A percentile compares a stretch with the other conserved stretches of the same genome.
Evolutionary conservation across 2,329 filamentous ascomycete genomes (phyloP).

Genomic region (Xylaria sp.): DNA sequence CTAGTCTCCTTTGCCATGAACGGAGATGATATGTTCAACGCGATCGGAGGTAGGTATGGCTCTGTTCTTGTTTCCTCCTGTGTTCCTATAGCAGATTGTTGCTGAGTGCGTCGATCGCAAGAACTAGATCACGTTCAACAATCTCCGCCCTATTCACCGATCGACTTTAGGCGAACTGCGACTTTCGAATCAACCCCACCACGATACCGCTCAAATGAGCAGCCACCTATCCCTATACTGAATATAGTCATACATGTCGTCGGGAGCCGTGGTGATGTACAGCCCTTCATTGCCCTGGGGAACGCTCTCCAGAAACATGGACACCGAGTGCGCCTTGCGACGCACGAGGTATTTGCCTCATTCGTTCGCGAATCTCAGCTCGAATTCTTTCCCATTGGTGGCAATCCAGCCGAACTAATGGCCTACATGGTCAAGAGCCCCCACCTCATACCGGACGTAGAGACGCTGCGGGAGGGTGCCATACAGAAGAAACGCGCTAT

Average conservation of each 20-base stretch:
- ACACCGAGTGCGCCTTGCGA: constrained; percentile 74
- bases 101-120: no score
- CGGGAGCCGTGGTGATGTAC: constrained; percentile 63
- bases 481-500: constrained; percentile 45
- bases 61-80: no score
- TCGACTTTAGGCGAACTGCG: no score
- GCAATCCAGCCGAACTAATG: constrained; percentile 76
- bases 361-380: constrained; percentile 72
- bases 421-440: constrained; percentile 55
- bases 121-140: no score
- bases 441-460: constrained; percentile 41
- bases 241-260: constrained; percentile 66
- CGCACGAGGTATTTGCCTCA: constrained; percentile 67
- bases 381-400: constrained; percentile 78
- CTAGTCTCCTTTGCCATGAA: no score
- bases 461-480: constrained; percentile 42
- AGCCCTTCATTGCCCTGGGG: constrained; percentile 67
- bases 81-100: no score
- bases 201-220: no score
- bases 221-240: no score
- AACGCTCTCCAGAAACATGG: constrained; percentile 66
- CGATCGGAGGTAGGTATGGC: no score
- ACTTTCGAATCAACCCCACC: no score
- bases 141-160: no score
- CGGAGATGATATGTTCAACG: no score